Conservation (phyloP, 768 basidiomycete genomes). For the Zangia roseola region DNA sequence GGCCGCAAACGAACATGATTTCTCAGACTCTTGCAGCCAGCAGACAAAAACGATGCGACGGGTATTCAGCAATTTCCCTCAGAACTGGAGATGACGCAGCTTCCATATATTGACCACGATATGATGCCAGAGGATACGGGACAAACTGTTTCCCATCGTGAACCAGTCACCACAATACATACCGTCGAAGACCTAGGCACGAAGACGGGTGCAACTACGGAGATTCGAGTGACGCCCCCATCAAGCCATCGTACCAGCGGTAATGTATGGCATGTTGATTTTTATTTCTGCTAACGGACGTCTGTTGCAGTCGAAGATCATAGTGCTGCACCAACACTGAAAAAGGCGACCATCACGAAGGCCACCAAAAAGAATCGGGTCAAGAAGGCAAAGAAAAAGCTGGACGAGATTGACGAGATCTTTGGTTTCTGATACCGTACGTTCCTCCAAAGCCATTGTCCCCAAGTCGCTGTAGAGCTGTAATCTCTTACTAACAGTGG, state of each 20-base stretch:
- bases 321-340: not conserved
- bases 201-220: not conserved
- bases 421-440: constrained; percentile 22
- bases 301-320: not conserved
- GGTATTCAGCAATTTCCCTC: not conserved
- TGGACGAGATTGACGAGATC: constrained; percentile 28
- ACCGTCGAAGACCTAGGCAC: not conserved
- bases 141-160: constrained; percentile 5
- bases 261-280: not conserved
- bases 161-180: not conserved
- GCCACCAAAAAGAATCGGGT: constrained; percentile 3
- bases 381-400: constrained; percentile 20
- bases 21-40: constrained; percentile 18
- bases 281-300: not conserved
- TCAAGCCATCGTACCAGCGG: not conserved
- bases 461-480: not conserved
- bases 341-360: not conserved
- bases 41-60: not conserved
- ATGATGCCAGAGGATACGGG: constrained; percentile 16
- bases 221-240: not conserved
- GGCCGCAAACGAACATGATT: not conserved
- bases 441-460: not conserved
- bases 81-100: not conserved
- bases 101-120: constrained; percentile 1
- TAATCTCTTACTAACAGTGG: no score